Conservation (phyloP, 345 rosid genomes). For the Arabidopsis suecica region DNA sequence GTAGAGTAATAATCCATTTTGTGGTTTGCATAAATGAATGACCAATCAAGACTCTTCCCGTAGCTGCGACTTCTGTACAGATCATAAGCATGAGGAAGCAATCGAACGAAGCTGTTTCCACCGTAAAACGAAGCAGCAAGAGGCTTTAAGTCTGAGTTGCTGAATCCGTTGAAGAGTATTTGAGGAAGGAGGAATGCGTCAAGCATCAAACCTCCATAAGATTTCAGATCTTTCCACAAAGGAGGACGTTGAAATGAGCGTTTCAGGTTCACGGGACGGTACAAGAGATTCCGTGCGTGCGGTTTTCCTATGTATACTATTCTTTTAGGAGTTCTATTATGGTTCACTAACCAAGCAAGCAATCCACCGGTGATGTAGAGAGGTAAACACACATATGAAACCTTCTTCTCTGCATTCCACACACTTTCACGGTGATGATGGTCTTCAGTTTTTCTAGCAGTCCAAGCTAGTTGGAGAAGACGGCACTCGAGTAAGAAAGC, state of each 20-base stretch:
- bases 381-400: conserved; percentile 59
- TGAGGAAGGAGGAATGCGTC: conserved; percentile 87
- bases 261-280: conserved; percentile 19
- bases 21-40: conserved; percentile 82
- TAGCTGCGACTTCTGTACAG: conserved; percentile 73
- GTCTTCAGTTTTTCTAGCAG: conserved; percentile 56
- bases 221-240: conserved; percentile 66
- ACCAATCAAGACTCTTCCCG: conserved; percentile 57
- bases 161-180: conserved; percentile 69
- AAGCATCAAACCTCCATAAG: conserved; percentile 79
- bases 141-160: conserved; percentile 53
- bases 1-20: conserved; percentile 78
- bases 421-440: conserved; percentile 37
- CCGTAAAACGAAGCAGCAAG: conserved; percentile 62
- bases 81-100: conserved; percentile 90
- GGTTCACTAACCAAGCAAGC: conserved; percentile 65
- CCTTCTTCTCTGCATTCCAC: conserved; percentile 77
- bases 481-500: conserved; percentile 85
- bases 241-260: conserved; percentile 51
- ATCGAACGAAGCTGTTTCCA: conserved; percentile 66
- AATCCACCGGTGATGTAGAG: conserved; percentile 67
- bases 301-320: conserved; percentile 36
- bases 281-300: background rate
- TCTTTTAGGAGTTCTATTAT: conserved; percentile 40
- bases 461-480: conserved; percentile 81